phyloP scores from a whole-genome alignment of 805 yeast genomes.

The Martiniozyma abietophila region DNA sequence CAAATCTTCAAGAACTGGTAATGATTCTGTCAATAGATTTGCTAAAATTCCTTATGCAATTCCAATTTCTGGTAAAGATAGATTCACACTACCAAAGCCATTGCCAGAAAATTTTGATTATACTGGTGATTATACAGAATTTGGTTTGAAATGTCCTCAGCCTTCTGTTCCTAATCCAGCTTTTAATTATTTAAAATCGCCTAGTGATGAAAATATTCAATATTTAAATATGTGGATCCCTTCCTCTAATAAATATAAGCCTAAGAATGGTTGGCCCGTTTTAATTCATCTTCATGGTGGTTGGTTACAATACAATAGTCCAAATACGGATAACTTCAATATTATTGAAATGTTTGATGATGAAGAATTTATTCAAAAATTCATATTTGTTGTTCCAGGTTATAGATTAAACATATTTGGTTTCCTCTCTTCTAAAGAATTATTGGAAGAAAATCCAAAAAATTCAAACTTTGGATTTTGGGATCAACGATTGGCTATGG shows the following conservation, averaged over 20 bases:
- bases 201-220: constrained; percentile 27
- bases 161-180: constrained; percentile 26
- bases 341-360: constrained; percentile 20
- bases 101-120: constrained; percentile 29
- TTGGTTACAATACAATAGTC: constrained; percentile 30
- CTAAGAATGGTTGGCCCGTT: constrained; percentile 35
- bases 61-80: constrained; percentile 24
- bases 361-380: constrained; percentile 24
- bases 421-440: constrained; percentile 30
- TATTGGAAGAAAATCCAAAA: constrained; percentile 25
- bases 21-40: constrained; percentile 20
- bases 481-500: constrained; percentile 38
- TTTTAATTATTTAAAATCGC: constrained; percentile 18
- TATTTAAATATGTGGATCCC: constrained; percentile 33
- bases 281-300: constrained; percentile 35
- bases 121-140: constrained; percentile 29
- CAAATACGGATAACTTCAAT: constrained; percentile 20
- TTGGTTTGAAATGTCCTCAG: constrained; percentile 31
- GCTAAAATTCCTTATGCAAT: constrained; percentile 28
- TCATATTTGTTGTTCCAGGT: constrained; percentile 29
- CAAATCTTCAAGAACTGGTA: constrained; percentile 12
- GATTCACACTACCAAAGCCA: constrained; percentile 25
- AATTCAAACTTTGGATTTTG: constrained; percentile 31
- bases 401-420: constrained; percentile 35
- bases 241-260: constrained; percentile 22